Evolutionary conservation across 2,329 filamentous ascomycete species (phyloP).

Genomic region (Colletotrichum sp.): DNA sequence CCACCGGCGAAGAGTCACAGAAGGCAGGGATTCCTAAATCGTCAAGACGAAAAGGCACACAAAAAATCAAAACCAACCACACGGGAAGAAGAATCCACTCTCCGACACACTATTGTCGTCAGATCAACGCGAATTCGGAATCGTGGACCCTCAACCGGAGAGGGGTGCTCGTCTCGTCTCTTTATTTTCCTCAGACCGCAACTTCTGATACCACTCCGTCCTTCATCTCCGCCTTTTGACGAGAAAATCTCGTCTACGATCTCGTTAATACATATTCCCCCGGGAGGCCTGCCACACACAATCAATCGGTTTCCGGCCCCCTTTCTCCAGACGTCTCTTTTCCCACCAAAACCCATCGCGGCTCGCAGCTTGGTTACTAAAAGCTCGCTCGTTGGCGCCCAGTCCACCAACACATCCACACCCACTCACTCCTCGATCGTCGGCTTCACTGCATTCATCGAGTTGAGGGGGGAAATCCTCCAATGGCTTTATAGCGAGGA

Average conservation of each 20-base stretch:
- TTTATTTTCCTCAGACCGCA: slow-evolving; percentile 10
- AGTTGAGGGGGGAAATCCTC: slow-evolving; percentile 13
- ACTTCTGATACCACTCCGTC: slow-evolving; percentile 5
- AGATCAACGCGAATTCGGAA: slow-evolving; percentile 10
- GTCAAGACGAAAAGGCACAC: neutral
- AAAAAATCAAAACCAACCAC: neutral
- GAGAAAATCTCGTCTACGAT: slow-evolving; percentile 8
- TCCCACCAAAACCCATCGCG: neutral
- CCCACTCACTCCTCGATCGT: neutral
- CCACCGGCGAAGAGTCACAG: neutral
- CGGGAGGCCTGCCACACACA: neutral
- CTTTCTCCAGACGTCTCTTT: neutral
- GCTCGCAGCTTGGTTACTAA: slow-evolving; percentile 18
- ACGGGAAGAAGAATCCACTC: neutral
- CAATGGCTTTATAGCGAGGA: slow-evolving; percentile 10
- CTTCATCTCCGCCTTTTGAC: slow-evolving; percentile 14
- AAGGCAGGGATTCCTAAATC: neutral
- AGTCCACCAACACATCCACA: neutral
- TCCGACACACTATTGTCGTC: slow-evolving; percentile 10
- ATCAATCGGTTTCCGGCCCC: neutral
- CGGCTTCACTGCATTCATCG: neutral
- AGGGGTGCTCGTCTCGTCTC: neutral
- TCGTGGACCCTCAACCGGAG: neutral
- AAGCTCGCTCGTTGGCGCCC: slow-evolving; percentile 15
- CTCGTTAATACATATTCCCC: neutral